Evolutionary conservation across 805 yeast species (phyloP), one percentile per base, ranked within the genome.

Genomic region (Blastobotrys robertii): DNA sequence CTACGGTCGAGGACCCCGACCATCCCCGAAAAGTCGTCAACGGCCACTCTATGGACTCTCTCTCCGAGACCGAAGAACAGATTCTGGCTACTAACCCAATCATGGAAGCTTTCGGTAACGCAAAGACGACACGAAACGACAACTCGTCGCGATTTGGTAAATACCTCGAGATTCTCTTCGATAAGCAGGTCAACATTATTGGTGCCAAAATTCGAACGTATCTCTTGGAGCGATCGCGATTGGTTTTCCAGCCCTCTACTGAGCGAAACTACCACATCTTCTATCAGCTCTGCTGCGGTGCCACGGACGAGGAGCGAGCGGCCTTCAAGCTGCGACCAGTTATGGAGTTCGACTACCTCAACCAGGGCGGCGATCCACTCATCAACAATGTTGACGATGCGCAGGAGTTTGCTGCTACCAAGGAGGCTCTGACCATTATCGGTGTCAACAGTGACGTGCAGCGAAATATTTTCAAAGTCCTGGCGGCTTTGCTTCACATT

Each of bases 31-130:
- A 34, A 32, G 41, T 30, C 25, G 22, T 28, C 25, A 25, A 22
- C 44, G 15, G 36, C 34, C 11, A 31, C 39, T 22, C 66, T 65
- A 37, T 41, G 49, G 56, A 70, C 31, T 90, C 85, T 51, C 81
- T 90, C 81, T 82, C 94, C 28, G 83, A 81, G 48, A 90, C 90
- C 22, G 98, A 90, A 65, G 83, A 84, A 58, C 95, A 85, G 66
- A 90, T 90, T 44, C 73, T 90, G 56, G 97, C 98, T 10, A 92
- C 97, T 0, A 90, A 90, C 60, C 97, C 97, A 2, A 82, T 92
- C 54, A 83, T 92, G 81, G 98, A 92, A 67, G 92, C 97, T 0
- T 92, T 92, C 64, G 98, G 98, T 70, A 92, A 94, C 63, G 97
- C 98, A 6, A 90, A 90, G 60, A 90, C 98, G 2, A 82, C 95